phyloP scores from a whole-genome alignment of 2,329 filamentous ascomycete species.

The Diatrype stigma region DNA sequence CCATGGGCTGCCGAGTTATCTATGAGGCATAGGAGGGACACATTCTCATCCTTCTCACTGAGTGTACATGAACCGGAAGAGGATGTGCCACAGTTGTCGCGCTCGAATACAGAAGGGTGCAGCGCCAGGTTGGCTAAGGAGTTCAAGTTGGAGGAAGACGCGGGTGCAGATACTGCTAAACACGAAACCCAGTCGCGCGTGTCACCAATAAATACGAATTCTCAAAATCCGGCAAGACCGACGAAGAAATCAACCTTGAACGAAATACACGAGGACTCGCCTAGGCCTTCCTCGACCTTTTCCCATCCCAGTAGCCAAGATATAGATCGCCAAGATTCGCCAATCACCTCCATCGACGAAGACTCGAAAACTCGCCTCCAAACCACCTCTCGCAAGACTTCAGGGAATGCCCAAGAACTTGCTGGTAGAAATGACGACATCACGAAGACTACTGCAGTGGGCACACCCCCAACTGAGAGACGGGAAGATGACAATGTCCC shows the following conservation, averaged over 20 bases:
- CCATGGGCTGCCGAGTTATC: constrained; percentile 37
- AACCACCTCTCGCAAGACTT: constrained; percentile 26
- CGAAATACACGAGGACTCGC: constrained; percentile 15
- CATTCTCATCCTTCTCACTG: constrained; percentile 3
- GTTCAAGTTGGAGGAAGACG: not conserved
- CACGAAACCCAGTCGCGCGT: not conserved
- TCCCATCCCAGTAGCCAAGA: constrained; percentile 25
- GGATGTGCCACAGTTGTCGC: not conserved
- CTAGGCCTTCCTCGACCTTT: constrained; percentile 23
- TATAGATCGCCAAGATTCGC: constrained; percentile 35
- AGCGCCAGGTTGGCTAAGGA: not conserved
- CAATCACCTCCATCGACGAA: constrained; percentile 43
- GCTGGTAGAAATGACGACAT: constrained; percentile 49
- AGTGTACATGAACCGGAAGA: constrained; percentile 7
- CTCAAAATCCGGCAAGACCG: constrained; percentile 3
- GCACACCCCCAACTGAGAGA: constrained; percentile 14
- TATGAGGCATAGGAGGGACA: constrained; percentile 14
- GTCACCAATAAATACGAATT: not conserved
- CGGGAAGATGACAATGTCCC: constrained; percentile 6
- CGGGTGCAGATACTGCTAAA: not conserved
- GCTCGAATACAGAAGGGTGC: not conserved
- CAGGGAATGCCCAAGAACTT: constrained; percentile 45
- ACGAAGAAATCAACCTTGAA: constrained; percentile 6
- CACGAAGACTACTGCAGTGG: constrained; percentile 23
- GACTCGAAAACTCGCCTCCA: constrained; percentile 26